Evolutionary conservation across 306 rosid species (phyloP).

Genomic region (Cucurbita maxima): DNA sequence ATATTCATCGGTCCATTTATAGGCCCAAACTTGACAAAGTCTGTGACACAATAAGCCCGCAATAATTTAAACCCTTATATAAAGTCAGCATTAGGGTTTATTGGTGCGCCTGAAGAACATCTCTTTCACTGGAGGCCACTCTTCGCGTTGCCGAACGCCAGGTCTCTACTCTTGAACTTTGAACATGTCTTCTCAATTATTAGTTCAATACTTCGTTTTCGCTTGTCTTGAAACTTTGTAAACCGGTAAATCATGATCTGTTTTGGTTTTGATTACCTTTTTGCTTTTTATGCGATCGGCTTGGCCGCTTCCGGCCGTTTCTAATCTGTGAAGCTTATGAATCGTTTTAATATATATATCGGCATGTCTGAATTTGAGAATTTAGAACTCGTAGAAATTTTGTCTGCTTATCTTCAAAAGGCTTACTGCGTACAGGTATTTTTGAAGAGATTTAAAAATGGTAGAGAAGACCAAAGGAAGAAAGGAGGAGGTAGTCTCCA

Average conservation of each 20-base stretch:
- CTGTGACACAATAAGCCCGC: not conserved
- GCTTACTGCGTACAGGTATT: not conserved
- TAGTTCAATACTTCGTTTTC: not conserved
- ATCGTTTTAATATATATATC: not conserved
- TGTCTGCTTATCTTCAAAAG: not conserved
- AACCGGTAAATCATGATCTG: not conserved
- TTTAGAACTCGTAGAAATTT: not conserved
- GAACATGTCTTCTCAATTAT: not conserved
- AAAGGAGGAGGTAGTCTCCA: conserved; percentile 26
- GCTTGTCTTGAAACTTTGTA: not conserved
- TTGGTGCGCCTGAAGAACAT: not conserved
- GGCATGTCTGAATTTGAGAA: not conserved
- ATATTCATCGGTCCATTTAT: not conserved
- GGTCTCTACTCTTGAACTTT: not conserved
- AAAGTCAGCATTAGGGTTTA: not conserved
- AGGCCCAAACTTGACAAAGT: not conserved
- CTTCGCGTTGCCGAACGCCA: not conserved
- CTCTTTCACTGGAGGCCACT: not conserved
- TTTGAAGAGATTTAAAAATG: conserved; percentile 15
- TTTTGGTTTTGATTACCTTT: not conserved
- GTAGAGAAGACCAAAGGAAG: conserved; percentile 31
- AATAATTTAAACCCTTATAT: not conserved
- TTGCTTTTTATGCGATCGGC: not conserved
- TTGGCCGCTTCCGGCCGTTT: not conserved
- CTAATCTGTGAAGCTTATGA: not conserved